phyloP scores from a whole-genome alignment of 2,329 filamentous ascomycete genomes.

The Coniochaeta sp. region DNA sequence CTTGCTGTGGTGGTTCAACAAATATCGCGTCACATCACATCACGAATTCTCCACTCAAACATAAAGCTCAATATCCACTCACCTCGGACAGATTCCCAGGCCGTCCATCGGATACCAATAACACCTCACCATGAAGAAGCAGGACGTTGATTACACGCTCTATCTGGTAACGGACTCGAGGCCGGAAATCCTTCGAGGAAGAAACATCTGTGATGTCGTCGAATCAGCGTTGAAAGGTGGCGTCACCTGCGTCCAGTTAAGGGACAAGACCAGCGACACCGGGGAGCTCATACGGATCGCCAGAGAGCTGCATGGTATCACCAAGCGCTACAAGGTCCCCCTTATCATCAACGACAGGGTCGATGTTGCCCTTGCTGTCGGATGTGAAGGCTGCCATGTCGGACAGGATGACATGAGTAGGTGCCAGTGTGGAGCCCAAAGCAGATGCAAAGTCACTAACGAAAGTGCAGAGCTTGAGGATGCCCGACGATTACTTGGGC shows the following conservation, averaged over 20 bases:
- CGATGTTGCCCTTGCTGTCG: constrained; percentile 78
- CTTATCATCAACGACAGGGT: constrained; percentile 90
- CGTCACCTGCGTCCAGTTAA: constrained; percentile 80
- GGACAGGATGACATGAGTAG: constrained; percentile 88
- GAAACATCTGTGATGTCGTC: constrained; percentile 65
- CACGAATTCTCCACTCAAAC: not conserved
- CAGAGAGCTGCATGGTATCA: constrained; percentile 62
- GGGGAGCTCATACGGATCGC: constrained; percentile 63
- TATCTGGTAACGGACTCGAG: constrained; percentile 94
- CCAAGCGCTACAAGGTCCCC: constrained; percentile 60
- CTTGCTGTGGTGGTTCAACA: not conserved
- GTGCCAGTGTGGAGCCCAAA: constrained; percentile 14
- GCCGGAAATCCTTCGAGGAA: constrained; percentile 67
- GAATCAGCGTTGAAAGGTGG: constrained; percentile 69
- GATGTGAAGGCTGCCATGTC: constrained; percentile 86
- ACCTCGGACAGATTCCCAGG: not conserved
- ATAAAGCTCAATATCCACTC: not conserved
- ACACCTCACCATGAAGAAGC: constrained; percentile 1
- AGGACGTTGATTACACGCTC: constrained; percentile 62
- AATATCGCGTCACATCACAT: not conserved
- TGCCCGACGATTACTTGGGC: constrained; percentile 67
- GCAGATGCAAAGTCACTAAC: not conserved
- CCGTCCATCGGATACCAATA: not conserved
- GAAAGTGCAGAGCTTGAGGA: constrained; percentile 41
- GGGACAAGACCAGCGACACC: constrained; percentile 79